Percentiles rank a stretch among this genome's conserved stretches.
These are phyloP conservation scores for Rubroboletus satanas DNA, from an alignment of 768 basidiomycete species.

Conservation along the genomic window DNA sequence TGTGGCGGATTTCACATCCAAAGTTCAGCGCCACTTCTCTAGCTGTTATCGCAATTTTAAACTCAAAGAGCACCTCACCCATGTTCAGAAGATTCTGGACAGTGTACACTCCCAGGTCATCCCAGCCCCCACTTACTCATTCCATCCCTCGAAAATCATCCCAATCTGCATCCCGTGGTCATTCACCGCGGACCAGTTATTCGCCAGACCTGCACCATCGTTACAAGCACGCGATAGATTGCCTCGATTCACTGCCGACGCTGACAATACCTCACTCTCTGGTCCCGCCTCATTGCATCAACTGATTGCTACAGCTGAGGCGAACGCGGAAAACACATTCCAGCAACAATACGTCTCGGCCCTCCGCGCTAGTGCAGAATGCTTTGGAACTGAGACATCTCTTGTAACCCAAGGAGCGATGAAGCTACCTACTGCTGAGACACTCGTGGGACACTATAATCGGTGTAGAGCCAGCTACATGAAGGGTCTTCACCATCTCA, in stretches of 20 bases:
- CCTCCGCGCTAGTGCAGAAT: constrained; percentile 7
- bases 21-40: constrained; percentile 3
- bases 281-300: background rate
- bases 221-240: background rate
- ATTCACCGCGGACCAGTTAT: background rate
- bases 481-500: background rate
- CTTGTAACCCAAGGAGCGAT: background rate
- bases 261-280: background rate
- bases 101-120: too few species aligned
- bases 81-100: constrained; percentile 9
- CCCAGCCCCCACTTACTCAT: background rate
- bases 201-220: constrained; percentile 4
- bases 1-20: background rate
- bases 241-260: background rate
- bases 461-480: constrained; percentile 6
- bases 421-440: background rate
- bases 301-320: constrained; percentile 3
- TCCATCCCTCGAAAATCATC: background rate
- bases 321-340: constrained; percentile 6
- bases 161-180: background rate
- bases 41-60: constrained; percentile 12
- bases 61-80: background rate
- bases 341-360: background rate
- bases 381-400: constrained; percentile 7
- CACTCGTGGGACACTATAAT: constrained; percentile 11